Base-by-base conservation (phyloP, 1,284 basidiomycete genomes). In the Boletus smithii region DNA sequence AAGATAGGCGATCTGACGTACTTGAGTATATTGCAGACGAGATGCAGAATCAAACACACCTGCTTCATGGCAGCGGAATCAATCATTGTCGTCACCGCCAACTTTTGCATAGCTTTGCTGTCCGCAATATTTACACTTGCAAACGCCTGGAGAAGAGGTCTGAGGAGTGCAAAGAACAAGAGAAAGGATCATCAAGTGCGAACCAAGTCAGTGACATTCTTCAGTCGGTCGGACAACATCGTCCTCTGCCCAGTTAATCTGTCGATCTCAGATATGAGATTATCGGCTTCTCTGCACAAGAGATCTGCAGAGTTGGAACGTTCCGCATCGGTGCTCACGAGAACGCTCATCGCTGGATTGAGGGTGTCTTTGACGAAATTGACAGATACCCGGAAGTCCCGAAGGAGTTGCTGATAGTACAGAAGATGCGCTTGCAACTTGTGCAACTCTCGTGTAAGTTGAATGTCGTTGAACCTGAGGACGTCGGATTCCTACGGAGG, bases 21-120 rank as follows among this genome's bases (percentile, higher is more conserved):
- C 10, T 42, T 61, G 13, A 58, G 38, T 13, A 22, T 29, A 31
- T 4, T 14, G 18, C 14, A 36, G 9, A 23, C 4, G 3, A 33
- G 13, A 30, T 13, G 6, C n/a, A 40, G 4, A 29, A 44, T 43
- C 7, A 30, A 41, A 41, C 56, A 14, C 18, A 57, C 66, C 55
- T 69, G 68, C 52, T 79, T 81, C 73, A 80, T 79, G 9, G 76
- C 75, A 69, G 55, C 48, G 37, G 75, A 76, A 48, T 80, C 76
- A 24, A 67, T 61, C 46, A 75, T 62, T 27, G 77, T 65, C 13
- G 74, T 71, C 49, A 71, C 66, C 0, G 78, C 75, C 52, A 80
- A 58, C 23, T 57, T 53, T 32, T 71, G 63, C 71, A 75, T 77
- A 14, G 62, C 54, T 49, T 60, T 65, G 57, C 74, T 77, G 40